Evolutionary conservation across 2,329 filamentous ascomycete species (phyloP), one percentile per base, ranked within the genome.

Genomic region (Xylariaceae sp.): DNA sequence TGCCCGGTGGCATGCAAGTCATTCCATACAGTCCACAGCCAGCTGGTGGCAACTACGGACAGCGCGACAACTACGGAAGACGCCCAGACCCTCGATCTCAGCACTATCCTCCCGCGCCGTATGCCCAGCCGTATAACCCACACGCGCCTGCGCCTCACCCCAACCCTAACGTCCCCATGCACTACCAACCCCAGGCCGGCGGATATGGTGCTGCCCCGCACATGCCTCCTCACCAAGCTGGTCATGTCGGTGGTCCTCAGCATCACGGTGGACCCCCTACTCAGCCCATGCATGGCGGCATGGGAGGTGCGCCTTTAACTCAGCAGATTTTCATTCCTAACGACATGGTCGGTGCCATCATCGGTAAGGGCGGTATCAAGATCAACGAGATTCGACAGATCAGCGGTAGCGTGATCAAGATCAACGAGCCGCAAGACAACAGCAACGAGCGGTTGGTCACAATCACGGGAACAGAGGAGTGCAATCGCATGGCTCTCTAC

Each of bases 241-340:
- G 82, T 56, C 87, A 88, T 68, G 86, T 85, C 65, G 77, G 79
- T 55, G 78, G 75, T 50, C 85, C 88, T 59, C 84, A 86, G 68
- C 73, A 83, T 51, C 78, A 79, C 68, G 87, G 85, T 62, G 88
- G 85, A 18, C 87, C 88, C 56, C 87, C 89, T 54, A 84, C 86
- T 63, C 88, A 90, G 70, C 88, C 90, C 7, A 88, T 92, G 78
- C 85, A 87, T 64, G 85, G 84, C 15, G 85, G 76, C 23, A 73
- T 92, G 69, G 87, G 89, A 47, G 90, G 90, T 55, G 88, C 90
- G 65, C 91, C 92, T 54, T 81, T 97, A 71, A 99, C 94, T 2
- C 94, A 99, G 76, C 94, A 99, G 76, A 99, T 99, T 67, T 99
- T 89, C 78, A 99, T 99, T 69, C 94, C 94, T 60, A 99, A 99